Percentiles rank a stretch among this genome's conserved stretches.
These are phyloP conservation scores for Imleria badia DNA, from an alignment of 768 basidiomycete species.

Conservation along the genomic window DNA sequence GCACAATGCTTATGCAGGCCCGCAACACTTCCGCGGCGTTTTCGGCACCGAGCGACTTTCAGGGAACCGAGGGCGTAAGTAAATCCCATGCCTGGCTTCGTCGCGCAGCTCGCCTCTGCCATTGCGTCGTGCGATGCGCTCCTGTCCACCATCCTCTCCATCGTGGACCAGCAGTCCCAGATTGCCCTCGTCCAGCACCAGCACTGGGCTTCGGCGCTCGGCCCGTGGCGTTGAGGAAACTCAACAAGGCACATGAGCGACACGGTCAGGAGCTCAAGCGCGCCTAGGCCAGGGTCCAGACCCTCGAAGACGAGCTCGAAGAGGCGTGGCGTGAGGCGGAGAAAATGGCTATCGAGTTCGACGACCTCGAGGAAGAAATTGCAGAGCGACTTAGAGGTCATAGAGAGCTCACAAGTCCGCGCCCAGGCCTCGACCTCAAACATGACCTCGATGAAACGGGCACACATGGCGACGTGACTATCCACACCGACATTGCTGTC, in stretches of 20 bases:
- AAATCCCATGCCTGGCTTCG: constrained; percentile 41
- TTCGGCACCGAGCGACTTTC: no score
- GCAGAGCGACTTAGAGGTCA: constrained; percentile 9
- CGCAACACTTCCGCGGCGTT: not conserved
- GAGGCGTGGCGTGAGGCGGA: constrained; percentile 86
- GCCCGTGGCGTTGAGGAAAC: constrained; percentile 75
- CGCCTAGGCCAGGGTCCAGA: constrained; percentile 46
- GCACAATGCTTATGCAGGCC: constrained; percentile 71
- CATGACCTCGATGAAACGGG: constrained; percentile 29
- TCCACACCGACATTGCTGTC: constrained; percentile 31
- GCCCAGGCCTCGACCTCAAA: not conserved
- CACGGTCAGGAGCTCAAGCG: constrained; percentile 57
- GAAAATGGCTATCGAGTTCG: constrained; percentile 67
- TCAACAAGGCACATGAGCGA: constrained; percentile 71
- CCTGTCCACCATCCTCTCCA: no score
- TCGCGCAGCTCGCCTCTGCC: constrained; percentile 59
- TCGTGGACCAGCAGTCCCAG: constrained; percentile 64
- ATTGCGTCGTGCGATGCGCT: constrained; percentile 58
- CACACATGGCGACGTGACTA: constrained; percentile 21
- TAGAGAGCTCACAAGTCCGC: not conserved
- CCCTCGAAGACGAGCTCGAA: constrained; percentile 67
- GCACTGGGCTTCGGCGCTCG: constrained; percentile 76
- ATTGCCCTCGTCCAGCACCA: constrained; percentile 55
- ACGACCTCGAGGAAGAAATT: constrained; percentile 49
- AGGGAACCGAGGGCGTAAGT: constrained; percentile 10